Base-by-base conservation (phyloP, 805 yeast species). In the Ogataea salicorniae region DNA sequence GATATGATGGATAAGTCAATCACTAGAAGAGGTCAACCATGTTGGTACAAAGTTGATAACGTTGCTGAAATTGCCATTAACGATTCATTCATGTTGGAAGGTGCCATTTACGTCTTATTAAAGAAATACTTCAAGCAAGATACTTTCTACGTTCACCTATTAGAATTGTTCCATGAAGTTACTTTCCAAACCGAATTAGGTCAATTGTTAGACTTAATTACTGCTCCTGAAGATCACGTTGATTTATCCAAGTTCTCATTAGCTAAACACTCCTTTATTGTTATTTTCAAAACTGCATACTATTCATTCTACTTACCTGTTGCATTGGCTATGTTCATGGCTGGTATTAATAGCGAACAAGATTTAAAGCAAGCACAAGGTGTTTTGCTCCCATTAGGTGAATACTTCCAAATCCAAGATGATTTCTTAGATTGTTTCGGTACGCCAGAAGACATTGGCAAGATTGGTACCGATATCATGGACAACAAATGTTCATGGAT, bases 401-500 rank as follows among this genome's bases (percentile, higher is more conserved):
- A 94, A 69, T 94, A 94, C 69, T 94, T 94, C 84, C 99, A 94
- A 75, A 88, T 94, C 58, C 99, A 94, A 73, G 99, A 94, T 66
- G 99, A 94, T 69, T 94, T 77, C 73, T 79, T 94, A 56, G 99
- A 94, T 70, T 88, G 97, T 69, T 94, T 88, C 64, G 99, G 99
- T 56, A 89, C 92, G 60, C 97, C 99, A 39, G 95, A 87, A 64
- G 89, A 92, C 62, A 94, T 91, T 63, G 99, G 99, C 54, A 94
- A 94, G 76, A 89, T 94, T 58, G 99, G 99, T 58, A 94, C 99
- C 50, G 99, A 94, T 68, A 94, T 94, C 64, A 87, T 87, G 73
- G 99, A 94, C 71, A 94, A 94, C 80, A 94, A 94, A 71, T 94
- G 99, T 71, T 87, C 97, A 39, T 94, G 99, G 99, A 83, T 94